These are phyloP conservation scores for Calonectria pseudoreteaudii DNA, from an alignment of 2,329 filamentous ascomycete genomes.

Conservation along the genomic window DNA sequence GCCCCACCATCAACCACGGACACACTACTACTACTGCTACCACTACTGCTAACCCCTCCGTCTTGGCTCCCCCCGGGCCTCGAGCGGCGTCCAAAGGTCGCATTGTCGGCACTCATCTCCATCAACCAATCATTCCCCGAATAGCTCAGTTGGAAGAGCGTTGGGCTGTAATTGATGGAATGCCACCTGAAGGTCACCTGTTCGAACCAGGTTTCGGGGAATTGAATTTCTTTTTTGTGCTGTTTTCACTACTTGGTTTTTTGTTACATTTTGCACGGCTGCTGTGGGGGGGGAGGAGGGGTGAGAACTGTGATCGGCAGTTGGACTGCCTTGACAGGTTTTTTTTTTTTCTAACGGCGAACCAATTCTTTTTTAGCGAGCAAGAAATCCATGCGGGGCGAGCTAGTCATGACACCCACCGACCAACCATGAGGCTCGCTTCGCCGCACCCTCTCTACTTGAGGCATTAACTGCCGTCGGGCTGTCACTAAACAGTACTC, in stretches of 20 bases:
- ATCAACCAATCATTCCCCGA: constrained; percentile 31
- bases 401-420: not conserved
- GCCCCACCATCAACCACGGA: not conserved
- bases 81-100: not conserved
- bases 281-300: not conserved
- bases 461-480: not conserved
- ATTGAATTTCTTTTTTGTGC: constrained; percentile 16
- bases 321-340: not conserved
- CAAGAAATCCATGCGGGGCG: not conserved
- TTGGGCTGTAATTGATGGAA: constrained; percentile 31
- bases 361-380: no score
- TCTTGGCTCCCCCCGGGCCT: not conserved
- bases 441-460: not conserved
- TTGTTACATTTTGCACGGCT: not conserved
- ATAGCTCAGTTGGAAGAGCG: constrained; percentile 38
- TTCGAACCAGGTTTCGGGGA: constrained; percentile 40
- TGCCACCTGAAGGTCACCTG: constrained; percentile 37
- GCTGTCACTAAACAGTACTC: constrained; percentile 26
- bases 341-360: not conserved
- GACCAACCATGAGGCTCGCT: not conserved
- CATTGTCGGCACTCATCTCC: not conserved
- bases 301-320: not conserved
- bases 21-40: not conserved
- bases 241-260: not conserved
- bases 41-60: no score